Conservation (phyloP, 2,329 filamentous ascomycete genomes). For the Fusarium veterinarium region DNA sequence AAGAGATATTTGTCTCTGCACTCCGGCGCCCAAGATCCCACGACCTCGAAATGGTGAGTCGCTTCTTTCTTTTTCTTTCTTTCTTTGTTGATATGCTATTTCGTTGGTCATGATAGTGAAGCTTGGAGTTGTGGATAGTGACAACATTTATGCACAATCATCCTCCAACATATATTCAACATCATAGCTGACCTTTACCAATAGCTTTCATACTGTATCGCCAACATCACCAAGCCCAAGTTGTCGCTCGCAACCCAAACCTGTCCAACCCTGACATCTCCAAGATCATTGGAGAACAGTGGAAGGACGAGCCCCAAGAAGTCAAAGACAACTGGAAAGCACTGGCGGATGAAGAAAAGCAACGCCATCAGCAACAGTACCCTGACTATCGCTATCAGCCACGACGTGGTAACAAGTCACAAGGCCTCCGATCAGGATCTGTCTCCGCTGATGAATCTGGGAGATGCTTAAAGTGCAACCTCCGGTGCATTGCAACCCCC, state of each 20-base stretch:
- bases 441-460: conserved; percentile 61
- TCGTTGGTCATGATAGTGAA: neutral
- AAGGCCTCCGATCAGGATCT: conserved; percentile 48
- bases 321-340: conserved; percentile 88
- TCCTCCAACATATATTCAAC: neutral
- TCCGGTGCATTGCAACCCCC: conserved; percentile 72
- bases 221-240: conserved; percentile 86
- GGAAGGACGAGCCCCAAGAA: conserved; percentile 80
- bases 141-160: neutral
- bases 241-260: conserved; percentile 85
- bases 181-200: conserved; percentile 43
- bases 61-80: conserved; percentile 26
- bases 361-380: conserved; percentile 87
- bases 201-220: conserved; percentile 97
- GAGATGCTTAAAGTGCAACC: conserved; percentile 78
- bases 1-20: conserved; percentile 66
- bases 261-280: conserved; percentile 96
- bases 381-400: conserved; percentile 96
- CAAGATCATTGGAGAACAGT: conserved; percentile 95
- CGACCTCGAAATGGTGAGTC: conserved; percentile 69
- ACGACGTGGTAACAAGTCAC: conserved; percentile 65
- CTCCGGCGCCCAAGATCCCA: conserved; percentile 67
- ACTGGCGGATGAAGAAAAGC: conserved; percentile 92
- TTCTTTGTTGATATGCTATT: conserved; percentile 24
- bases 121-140: conserved; percentile 11